phyloP scores from a whole-genome alignment of 2,329 filamentous ascomycete genomes.

The Aulographum hederae region DNA sequence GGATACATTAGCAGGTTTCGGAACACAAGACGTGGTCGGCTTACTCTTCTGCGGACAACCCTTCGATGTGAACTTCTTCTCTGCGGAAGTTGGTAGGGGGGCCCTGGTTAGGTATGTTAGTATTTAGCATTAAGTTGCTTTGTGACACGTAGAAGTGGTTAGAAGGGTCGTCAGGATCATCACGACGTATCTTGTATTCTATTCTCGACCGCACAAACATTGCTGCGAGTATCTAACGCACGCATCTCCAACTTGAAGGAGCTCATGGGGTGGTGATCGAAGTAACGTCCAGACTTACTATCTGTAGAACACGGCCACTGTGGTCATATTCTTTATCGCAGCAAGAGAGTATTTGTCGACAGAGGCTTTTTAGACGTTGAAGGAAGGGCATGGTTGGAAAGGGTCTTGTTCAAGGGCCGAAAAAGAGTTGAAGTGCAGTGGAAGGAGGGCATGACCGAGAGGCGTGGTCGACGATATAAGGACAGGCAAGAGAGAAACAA shows the following conservation, averaged over 20 bases:
- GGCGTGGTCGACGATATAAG: no score
- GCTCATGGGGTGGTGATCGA: neutral
- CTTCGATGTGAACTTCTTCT: slow-evolving; percentile 27
- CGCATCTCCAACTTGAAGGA: neutral
- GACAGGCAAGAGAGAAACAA: no score
- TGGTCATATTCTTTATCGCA: slow-evolving; percentile 1
- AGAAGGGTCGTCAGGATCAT: neutral
- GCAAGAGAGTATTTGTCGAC: slow-evolving; percentile 1
- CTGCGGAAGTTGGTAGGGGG: slow-evolving; percentile 6
- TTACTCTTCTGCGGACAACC: slow-evolving; percentile 41
- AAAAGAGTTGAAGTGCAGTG: neutral
- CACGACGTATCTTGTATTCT: neutral
- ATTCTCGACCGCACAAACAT: neutral
- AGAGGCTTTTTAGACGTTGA: slow-evolving; percentile 2
- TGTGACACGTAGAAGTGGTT: neutral
- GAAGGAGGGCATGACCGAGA: slow-evolving; percentile 1
- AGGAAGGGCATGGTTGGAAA: neutral
- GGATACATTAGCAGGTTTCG: neutral
- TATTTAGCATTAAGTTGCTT: neutral
- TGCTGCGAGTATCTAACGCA: slow-evolving; percentile 1
- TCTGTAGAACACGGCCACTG: slow-evolving; percentile 2
- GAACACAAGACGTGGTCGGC: slow-evolving; percentile 10
- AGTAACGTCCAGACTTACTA: no score
- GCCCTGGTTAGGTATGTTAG: slow-evolving; percentile 2
- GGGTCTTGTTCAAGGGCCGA: slow-evolving; percentile 3